Evolutionary conservation across 495 filamentous ascomycete genomes (phyloP).

Genomic region (Opeltia flavorubescens): DNA sequence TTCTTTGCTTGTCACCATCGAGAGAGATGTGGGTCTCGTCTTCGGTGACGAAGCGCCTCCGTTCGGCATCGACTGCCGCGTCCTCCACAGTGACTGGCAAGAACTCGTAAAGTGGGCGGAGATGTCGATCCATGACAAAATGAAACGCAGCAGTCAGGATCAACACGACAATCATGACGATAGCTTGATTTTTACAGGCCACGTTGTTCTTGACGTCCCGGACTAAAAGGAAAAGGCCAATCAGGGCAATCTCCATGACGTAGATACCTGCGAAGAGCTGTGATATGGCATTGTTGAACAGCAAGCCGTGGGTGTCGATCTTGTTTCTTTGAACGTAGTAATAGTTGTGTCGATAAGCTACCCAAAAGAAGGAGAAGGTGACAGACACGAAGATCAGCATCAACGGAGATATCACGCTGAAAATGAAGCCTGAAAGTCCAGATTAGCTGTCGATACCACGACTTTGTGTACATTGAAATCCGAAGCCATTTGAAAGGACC

Average conservation of each 20-base stretch:
- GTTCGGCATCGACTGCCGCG: slow-evolving; percentile 73
- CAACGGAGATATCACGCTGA: slow-evolving; percentile 75
- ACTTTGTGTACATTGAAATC: slow-evolving; percentile 2
- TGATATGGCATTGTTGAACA: slow-evolving; percentile 88
- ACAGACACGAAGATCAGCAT: slow-evolving; percentile 88
- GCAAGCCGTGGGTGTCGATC: slow-evolving; percentile 80
- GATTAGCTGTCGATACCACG: background rate
- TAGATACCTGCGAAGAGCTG: slow-evolving; percentile 92
- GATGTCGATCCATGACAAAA: slow-evolving; percentile 62
- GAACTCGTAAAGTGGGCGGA: slow-evolving; percentile 75
- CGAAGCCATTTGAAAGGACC: background rate
- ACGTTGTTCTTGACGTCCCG: slow-evolving; percentile 42
- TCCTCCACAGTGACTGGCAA: slow-evolving; percentile 92
- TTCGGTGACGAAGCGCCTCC: slow-evolving; percentile 67
- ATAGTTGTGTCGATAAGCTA: slow-evolving; percentile 90
- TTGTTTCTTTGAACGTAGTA: slow-evolving; percentile 85
- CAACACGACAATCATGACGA: slow-evolving; percentile 74
- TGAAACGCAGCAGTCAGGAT: slow-evolving; percentile 70
- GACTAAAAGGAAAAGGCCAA: slow-evolving; percentile 87
- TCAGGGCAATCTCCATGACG: slow-evolving; percentile 79
- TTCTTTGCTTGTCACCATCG: slow-evolving; percentile 38
- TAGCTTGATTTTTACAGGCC: slow-evolving; percentile 64
- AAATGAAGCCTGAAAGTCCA: slow-evolving; percentile 52
- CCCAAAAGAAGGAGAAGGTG: slow-evolving; percentile 88
- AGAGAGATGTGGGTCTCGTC: slow-evolving; percentile 34